Conservation (phyloP, 495 filamentous ascomycete species). For the Lasiosphaeria miniovina region DNA sequence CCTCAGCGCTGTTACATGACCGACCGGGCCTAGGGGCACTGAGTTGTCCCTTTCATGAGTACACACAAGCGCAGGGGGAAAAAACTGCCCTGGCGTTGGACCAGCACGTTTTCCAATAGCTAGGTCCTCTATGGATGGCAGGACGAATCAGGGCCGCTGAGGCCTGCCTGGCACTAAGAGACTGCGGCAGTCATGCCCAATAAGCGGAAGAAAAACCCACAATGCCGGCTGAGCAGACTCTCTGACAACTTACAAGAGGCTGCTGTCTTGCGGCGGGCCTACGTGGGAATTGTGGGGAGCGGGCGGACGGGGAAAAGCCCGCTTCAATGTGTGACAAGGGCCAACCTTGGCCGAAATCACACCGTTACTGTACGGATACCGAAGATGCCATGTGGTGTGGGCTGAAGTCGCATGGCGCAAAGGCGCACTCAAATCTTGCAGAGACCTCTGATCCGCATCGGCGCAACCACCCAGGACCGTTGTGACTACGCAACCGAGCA, state of each 20-base stretch:
- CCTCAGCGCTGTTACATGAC: slow-evolving; percentile 7
- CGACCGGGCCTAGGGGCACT: not conserved
- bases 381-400: too few relatives aligned
- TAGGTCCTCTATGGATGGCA: not conserved
- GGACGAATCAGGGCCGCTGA: slow-evolving; percentile 11
- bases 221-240: slow-evolving; percentile 8
- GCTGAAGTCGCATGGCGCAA: too few relatives aligned
- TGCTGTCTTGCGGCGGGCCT: not conserved
- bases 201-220: slow-evolving; percentile 16
- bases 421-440: too few relatives aligned
- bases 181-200: slow-evolving; percentile 24
- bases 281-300: slow-evolving; percentile 16
- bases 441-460: too few relatives aligned
- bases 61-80: not conserved
- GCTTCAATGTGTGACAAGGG: slow-evolving; percentile 6
- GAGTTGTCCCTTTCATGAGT: slow-evolving; percentile 7
- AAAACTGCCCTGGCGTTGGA: not conserved
- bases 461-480: too few relatives aligned
- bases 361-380: too few relatives aligned
- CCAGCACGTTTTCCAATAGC: too few relatives aligned
- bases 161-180: slow-evolving; percentile 3
- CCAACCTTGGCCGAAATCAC: too few relatives aligned
- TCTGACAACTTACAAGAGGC: not conserved
- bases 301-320: slow-evolving; percentile 2
- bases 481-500: too few relatives aligned